These are phyloP conservation scores for Ciborinia camelliae DNA, from an alignment of 2,329 filamentous ascomycete genomes.

Conservation along the genomic window DNA sequence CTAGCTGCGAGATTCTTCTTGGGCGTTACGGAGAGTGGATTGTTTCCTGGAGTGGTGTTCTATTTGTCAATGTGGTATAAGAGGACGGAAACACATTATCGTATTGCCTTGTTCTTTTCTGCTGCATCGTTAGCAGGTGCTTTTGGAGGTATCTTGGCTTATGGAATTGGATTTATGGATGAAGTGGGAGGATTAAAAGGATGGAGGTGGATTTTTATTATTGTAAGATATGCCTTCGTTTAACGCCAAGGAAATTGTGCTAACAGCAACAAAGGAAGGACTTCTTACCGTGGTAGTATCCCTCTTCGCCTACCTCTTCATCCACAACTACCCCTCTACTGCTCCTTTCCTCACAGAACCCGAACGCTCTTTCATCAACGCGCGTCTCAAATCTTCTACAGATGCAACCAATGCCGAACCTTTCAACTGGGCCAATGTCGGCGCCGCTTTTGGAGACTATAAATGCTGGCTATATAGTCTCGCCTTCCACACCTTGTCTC, in stretches of 20 bases:
- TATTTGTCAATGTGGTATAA: constrained; percentile 52
- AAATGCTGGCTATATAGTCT: constrained; percentile 72
- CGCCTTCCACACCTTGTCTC: constrained; percentile 68
- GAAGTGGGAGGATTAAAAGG: constrained; percentile 51
- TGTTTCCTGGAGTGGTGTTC: constrained; percentile 52
- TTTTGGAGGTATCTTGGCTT: constrained; percentile 55
- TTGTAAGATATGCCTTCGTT: constrained; percentile 41
- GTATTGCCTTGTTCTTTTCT: constrained; percentile 55
- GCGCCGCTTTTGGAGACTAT: constrained; percentile 60
- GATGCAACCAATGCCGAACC: constrained; percentile 66
- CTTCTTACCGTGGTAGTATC: constrained; percentile 52
- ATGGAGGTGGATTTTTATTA: constrained; percentile 59
- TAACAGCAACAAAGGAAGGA: constrained; percentile 45
- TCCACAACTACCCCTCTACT: constrained; percentile 62
- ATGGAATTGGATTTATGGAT: constrained; percentile 53
- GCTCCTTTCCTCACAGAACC: constrained; percentile 54
- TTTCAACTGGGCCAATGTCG: constrained; percentile 66
- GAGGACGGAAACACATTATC: constrained; percentile 51
- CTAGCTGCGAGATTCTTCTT: constrained; percentile 53
- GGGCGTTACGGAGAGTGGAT: constrained; percentile 53
- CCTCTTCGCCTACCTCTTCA: constrained; percentile 53
- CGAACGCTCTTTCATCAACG: constrained; percentile 43
- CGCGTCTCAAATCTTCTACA: constrained; percentile 62
- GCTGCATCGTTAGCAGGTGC: constrained; percentile 54
- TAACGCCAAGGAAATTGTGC: neutral